phyloP scores from a whole-genome alignment of 1,284 basidiomycete genomes.

The Schizopora paradoxa region DNA sequence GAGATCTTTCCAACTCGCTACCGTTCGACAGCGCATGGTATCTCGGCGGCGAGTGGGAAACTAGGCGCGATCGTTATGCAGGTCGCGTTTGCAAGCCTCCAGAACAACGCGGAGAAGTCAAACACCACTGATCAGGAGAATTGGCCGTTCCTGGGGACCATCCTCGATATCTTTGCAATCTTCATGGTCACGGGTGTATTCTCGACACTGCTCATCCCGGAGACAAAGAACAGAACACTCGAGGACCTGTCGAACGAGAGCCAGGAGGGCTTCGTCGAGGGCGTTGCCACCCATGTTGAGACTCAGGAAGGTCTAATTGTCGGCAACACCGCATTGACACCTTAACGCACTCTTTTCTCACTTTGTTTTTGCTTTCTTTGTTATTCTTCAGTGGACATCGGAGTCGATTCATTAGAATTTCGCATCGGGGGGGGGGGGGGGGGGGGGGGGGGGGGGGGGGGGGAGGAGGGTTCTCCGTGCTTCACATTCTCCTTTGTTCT shows the following conservation, averaged over 20 bases:
- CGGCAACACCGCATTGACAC: no score
- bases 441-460: no score
- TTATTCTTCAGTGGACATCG: no score
- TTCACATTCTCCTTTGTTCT: no score
- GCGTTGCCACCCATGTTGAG: slow-evolving; percentile 1
- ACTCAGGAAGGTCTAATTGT: slow-evolving; percentile 3
- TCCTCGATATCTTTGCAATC: slow-evolving; percentile 47
- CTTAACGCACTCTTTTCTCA: no score
- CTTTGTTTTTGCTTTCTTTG: no score
- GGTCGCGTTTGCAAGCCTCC: slow-evolving; percentile 69
- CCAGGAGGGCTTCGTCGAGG: slow-evolving; percentile 55
- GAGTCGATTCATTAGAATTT: no score
- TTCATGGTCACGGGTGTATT: slow-evolving; percentile 81
- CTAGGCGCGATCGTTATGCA: slow-evolving; percentile 81
- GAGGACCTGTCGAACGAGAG: slow-evolving; percentile 71
- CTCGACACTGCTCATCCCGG: slow-evolving; percentile 71
- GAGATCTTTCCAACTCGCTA: slow-evolving; percentile 87
- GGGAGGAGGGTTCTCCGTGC: no score
- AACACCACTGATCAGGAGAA: slow-evolving; percentile 48
- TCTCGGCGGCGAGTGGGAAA: slow-evolving; percentile 80
- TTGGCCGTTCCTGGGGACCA: not conserved
- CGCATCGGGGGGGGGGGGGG: no score
- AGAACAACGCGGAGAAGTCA: slow-evolving; percentile 62
- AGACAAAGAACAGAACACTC: slow-evolving; percentile 65
- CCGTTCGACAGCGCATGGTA: slow-evolving; percentile 79